These are phyloP conservation scores for Grosmannia clavigera DNA, from an alignment of 2,329 filamentous ascomycete genomes.

Conservation along the genomic window DNA sequence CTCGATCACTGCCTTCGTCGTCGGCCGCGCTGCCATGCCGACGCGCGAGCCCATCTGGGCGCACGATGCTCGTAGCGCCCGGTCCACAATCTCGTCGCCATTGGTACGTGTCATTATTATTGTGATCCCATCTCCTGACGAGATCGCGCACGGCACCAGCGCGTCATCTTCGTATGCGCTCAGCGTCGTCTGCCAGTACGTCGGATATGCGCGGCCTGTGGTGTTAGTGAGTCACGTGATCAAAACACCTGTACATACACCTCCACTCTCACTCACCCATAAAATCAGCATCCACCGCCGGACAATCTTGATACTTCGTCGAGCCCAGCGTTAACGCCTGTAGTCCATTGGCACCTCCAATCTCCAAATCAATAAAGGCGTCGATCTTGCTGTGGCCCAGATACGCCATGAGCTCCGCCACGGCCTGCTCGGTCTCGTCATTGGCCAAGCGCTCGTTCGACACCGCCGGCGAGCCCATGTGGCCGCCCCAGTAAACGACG, in stretches of 20 bases:
- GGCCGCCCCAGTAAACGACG: conserved; percentile 29
- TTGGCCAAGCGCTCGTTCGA: conserved; percentile 27
- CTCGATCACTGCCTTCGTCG: conserved; percentile 18
- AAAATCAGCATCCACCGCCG: conserved; percentile 24
- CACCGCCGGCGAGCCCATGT: conserved; percentile 28
- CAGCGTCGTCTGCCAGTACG: conserved; percentile 21
- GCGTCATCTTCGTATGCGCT: conserved; percentile 27
- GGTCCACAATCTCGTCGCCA: conserved; percentile 28
- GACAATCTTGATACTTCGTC: conserved; percentile 22
- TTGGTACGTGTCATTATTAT: conserved; percentile 28
- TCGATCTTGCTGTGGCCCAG: conserved; percentile 17
- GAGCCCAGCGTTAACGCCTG: conserved; percentile 24
- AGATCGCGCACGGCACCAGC: conserved; percentile 30
- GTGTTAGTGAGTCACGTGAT: background rate
- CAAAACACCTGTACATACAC: too few relatives aligned
- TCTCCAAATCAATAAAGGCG: conserved; percentile 34
- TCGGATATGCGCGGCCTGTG: conserved; percentile 15
- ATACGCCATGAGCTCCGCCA: conserved; percentile 23
- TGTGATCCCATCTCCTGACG: conserved; percentile 30
- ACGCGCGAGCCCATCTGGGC: conserved; percentile 28
- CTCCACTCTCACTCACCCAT: conserved; percentile 17
- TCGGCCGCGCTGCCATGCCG: conserved; percentile 20
- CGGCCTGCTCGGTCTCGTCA: conserved; percentile 24
- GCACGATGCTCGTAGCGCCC: conserved; percentile 25
- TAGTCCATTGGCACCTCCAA: conserved; percentile 41